A percentile compares a stretch with the other conserved stretches of the same genome.
Evolutionary conservation across 345 rosid genomes (phyloP).

Genomic region (Acer saccharum): DNA sequence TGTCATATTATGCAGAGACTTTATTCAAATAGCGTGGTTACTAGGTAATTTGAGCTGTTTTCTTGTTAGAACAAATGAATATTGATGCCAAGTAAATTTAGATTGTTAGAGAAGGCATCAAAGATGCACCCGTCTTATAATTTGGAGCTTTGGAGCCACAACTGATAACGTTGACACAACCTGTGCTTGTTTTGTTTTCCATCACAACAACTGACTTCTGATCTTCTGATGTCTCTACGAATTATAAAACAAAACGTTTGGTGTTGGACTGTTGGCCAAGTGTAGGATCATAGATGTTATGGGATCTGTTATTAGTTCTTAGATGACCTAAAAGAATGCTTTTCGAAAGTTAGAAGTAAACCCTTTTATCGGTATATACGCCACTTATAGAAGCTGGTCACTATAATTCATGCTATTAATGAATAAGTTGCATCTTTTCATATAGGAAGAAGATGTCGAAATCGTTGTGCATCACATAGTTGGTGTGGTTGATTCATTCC

Average conservation of each 20-base stretch:
- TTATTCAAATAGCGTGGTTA: not conserved
- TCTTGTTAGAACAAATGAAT: not conserved
- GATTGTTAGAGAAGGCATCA: not conserved
- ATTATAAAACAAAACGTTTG: not conserved
- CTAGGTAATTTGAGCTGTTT: not conserved
- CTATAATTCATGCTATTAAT: not conserved
- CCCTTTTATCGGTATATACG: not conserved
- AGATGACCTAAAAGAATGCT: not conserved
- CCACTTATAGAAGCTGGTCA: not conserved
- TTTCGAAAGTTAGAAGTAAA: not conserved
- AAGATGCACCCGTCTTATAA: not conserved
- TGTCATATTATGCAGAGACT: not conserved
- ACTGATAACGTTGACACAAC: not conserved
- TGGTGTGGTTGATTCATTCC: slow-evolving; percentile 67
- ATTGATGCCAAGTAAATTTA: no score
- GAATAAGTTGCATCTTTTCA: not conserved
- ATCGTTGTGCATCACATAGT: slow-evolving; percentile 66
- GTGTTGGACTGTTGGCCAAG: not conserved
- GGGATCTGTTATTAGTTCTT: not conserved
- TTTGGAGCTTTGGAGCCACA: not conserved
- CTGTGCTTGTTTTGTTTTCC: not conserved
- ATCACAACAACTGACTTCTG: not conserved
- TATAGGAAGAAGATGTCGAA: slow-evolving; percentile 80
- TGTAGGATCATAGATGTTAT: not conserved
- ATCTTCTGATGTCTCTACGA: not conserved